Percentiles rank a stretch among this genome's conserved stretches.
These are phyloP conservation scores for Elsinoe necatrix DNA, from an alignment of 2,329 filamentous ascomycete genomes.

Conservation along the genomic window DNA sequence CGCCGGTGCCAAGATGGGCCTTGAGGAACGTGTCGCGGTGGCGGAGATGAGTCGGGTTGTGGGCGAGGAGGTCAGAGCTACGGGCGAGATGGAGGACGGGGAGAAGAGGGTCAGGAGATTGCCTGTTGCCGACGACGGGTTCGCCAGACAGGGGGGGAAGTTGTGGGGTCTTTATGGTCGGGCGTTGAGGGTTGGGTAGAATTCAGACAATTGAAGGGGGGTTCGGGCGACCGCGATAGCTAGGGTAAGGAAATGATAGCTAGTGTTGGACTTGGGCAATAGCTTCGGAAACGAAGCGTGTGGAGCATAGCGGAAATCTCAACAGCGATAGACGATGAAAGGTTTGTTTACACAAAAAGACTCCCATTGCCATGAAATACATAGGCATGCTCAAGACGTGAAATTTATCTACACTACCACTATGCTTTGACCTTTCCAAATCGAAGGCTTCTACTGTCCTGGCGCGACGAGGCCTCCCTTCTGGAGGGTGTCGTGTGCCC, in stretches of 20 bases:
- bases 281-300: too few species aligned
- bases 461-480: conserved; percentile 81
- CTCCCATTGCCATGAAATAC: conserved; percentile 5
- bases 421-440: neutral
- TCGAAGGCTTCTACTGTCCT: conserved; percentile 57
- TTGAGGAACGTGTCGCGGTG: conserved; percentile 19
- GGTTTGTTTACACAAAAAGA: neutral
- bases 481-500: conserved; percentile 64
- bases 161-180: conserved; percentile 12
- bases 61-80: conserved; percentile 15
- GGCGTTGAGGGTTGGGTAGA: conserved; percentile 11
- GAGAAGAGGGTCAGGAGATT: conserved; percentile 13
- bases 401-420: conserved; percentile 2
- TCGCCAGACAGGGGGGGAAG: conserved; percentile 17
- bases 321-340: neutral
- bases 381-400: neutral
- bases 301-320: neutral
- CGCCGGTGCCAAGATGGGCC: conserved; percentile 12
- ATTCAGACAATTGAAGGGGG: too few species aligned
- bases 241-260: too few species aligned
- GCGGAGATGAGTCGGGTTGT: conserved; percentile 18
- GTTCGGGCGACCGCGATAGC: too few species aligned
- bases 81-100: conserved; percentile 16
- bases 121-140: conserved; percentile 17
- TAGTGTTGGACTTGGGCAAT: too few species aligned